Evolutionary conservation across 352 stramenopile genomes (phyloP), one percentile per base, ranked within the genome.

Genomic region (Phytophthora ramorum): DNA sequence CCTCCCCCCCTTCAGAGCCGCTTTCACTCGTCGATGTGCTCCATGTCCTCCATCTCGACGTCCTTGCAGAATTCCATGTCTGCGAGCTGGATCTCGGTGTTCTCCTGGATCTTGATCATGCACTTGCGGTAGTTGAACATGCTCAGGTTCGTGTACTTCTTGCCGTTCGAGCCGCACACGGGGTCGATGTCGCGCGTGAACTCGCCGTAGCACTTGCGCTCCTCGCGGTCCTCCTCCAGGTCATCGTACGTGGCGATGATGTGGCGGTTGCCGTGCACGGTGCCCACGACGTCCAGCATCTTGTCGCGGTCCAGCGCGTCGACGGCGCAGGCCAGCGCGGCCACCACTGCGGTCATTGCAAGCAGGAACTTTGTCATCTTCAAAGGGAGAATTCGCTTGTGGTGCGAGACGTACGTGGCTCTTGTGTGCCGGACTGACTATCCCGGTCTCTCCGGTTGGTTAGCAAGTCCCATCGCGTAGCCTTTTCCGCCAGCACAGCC

Each of bases 121-220:
- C 81, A 90, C 65, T 87, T 68, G 19, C 83, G 67, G 69, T 81
- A 88, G 52, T 55, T 55, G 38, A 90, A 85, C 58, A 88, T 79
- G 53, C 78, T 88, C 17, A 62, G 46, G 58, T 90, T 90, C 38
- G 48, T 64, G 66, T 87, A 83, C 35, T 76, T 73, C 50, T 73
- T 78, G 49, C 81, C 81, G 55, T 90, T 81, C 6, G 78, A 87
- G 45, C 63, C 79, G 51, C 82, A 91, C 32, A 89, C 78, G 0
- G 66, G 73, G 19, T 78, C 66, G 43, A 75, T 74, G 12, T 87
- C 79, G 10, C 79, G 75, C 44, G 76, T 87, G 48, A 89, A 87
- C 9, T 74, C 17, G 16, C 48, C 62, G 40, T 68, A 73, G 46
- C 78, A 87, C 61, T 80, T 72, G 32, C 49, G 58, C 41, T 74